phyloP scores from a whole-genome alignment of 441 rosid species.

The Kokia cookei region DNA sequence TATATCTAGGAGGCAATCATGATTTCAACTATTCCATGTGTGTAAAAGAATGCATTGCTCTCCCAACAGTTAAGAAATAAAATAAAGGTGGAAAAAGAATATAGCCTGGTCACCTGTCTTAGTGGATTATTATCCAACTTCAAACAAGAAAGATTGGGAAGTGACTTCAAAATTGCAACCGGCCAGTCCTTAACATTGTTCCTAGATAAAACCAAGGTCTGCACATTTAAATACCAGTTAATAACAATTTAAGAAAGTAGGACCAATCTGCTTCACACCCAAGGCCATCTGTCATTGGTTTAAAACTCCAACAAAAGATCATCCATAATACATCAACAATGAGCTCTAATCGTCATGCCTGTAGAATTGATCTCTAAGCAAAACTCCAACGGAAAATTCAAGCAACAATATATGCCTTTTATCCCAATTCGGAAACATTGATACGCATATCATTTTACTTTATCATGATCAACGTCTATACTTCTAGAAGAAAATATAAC shows the following conservation, averaged over 20 bases:
- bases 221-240: constrained; percentile 20
- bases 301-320: not conserved
- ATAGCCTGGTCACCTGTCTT: constrained; percentile 43
- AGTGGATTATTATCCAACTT: constrained; percentile 83
- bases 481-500: not conserved
- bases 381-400: not conserved
- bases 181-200: constrained; percentile 93
- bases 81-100: not conserved
- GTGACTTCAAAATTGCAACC: constrained; percentile 52
- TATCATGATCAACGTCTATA: not conserved
- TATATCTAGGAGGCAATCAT: not conserved
- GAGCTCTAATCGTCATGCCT: not conserved
- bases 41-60: not conserved
- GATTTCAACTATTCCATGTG: not conserved
- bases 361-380: not conserved
- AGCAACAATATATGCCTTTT: not conserved
- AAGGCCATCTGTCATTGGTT: not conserved
- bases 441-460: not conserved
- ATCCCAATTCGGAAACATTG: not conserved
- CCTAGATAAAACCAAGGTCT: constrained; percentile 72
- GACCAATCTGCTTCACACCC: not conserved
- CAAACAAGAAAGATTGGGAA: constrained; percentile 62
- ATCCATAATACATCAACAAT: not conserved
- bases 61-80: not conserved
- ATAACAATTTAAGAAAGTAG: not conserved